These are phyloP conservation scores for Hirsutella thompsonii DNA, from an alignment of 2,329 filamentous ascomycete genomes.

Conservation along the genomic window DNA sequence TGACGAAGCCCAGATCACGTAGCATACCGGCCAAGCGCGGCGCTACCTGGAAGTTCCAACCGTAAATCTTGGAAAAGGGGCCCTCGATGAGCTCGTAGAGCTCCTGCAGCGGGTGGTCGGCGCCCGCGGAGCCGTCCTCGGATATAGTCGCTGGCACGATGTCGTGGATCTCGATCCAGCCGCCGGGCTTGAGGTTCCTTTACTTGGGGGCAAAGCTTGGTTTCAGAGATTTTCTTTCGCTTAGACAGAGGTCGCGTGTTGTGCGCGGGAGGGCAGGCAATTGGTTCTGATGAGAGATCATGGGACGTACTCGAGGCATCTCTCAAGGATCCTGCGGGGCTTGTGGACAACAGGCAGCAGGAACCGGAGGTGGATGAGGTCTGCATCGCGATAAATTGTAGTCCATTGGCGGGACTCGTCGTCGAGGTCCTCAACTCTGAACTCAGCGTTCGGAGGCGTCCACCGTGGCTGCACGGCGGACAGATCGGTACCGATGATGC, in stretches of 20 bases:
- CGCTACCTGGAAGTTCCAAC: conserved; percentile 21
- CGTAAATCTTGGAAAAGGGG: conserved; percentile 17
- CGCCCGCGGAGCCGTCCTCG: conserved; percentile 16
- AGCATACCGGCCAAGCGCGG: conserved; percentile 15
- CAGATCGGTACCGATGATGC: conserved; percentile 31
- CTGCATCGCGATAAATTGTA: conserved; percentile 24
- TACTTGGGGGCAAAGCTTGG: background rate
- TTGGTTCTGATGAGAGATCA: too few species aligned
- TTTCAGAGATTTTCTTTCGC: too few species aligned
- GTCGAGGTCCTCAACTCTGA: conserved; percentile 25
- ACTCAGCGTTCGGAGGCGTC: conserved; percentile 45
- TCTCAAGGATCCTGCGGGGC: conserved; percentile 33
- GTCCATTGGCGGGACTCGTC: conserved; percentile 21
- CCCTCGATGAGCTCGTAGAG: conserved; percentile 19
- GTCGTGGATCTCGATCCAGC: conserved; percentile 27
- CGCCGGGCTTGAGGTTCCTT: conserved; percentile 23
- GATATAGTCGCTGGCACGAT: conserved; percentile 17
- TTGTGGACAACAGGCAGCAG: conserved; percentile 37
- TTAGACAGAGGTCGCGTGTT: background rate
- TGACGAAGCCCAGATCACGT: conserved; percentile 19
- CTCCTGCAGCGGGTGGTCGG: conserved; percentile 17
- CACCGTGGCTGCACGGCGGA: conserved; percentile 29
- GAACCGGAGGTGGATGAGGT: conserved; percentile 40
- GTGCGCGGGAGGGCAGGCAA: background rate
- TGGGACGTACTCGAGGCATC: conserved; percentile 27